Conservation (phyloP, 73 alveolate species). For the Paramecium sexaurelia region DNA sequence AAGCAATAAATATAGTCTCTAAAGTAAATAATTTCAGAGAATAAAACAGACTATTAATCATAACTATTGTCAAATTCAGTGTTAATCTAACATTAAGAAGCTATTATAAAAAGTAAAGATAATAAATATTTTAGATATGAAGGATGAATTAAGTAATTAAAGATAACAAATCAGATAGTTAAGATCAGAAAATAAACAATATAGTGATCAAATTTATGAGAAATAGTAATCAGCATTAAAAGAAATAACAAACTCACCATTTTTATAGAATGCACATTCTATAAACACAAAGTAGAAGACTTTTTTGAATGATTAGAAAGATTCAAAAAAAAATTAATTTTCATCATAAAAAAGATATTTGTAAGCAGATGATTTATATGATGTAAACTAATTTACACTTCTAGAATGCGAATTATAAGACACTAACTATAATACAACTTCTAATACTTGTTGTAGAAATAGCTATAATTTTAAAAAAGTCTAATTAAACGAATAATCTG, state of each 20-base stretch:
- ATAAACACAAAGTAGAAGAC: neutral
- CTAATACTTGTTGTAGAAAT: neutral
- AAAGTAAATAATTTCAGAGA: neutral
- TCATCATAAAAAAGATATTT: conserved; percentile 24
- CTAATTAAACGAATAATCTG: neutral
- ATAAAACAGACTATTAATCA: neutral
- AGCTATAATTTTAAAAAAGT: conserved; percentile 15
- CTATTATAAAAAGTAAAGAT: neutral
- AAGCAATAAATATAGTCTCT: neutral
- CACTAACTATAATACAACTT: neutral
- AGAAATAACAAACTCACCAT: neutral
- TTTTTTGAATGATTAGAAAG: neutral
- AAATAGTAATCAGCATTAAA: neutral
- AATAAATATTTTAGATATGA: neutral
- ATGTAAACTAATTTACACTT: neutral
- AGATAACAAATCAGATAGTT: neutral
- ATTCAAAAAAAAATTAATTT: neutral
- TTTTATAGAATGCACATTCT: neutral
- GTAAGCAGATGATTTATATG: neutral
- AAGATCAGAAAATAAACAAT: neutral
- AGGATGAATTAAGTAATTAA: neutral
- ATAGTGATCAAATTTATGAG: neutral
- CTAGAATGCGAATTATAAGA: neutral
- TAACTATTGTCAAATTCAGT: neutral
- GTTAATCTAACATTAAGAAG: neutral